Conservation (phyloP, 306 rosid species). For the Sesbania bispinosa region DNA sequence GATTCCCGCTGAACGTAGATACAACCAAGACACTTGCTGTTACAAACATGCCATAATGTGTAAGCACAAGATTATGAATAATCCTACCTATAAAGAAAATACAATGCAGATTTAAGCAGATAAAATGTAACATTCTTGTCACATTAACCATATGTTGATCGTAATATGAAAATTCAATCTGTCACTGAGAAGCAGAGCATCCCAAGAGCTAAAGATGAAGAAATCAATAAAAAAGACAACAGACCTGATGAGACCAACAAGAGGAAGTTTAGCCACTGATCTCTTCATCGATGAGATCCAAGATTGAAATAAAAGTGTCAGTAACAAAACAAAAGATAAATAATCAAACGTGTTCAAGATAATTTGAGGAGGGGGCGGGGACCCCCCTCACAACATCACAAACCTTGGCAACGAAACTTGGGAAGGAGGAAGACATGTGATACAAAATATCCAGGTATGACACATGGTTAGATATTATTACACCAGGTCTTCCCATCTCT, state of each 20-base stretch:
- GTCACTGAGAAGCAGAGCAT: background rate
- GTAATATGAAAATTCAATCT: background rate
- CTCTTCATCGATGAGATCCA: conserved; percentile 61
- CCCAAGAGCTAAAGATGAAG: background rate
- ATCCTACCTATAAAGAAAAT: background rate
- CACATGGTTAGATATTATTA: conserved; percentile 81
- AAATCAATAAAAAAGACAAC: conserved; percentile 15
- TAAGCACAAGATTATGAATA: conserved; percentile 12
- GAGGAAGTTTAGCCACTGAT: conserved; percentile 90
- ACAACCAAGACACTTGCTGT: conserved; percentile 96
- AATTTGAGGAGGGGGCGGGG: background rate
- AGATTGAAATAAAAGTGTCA: conserved; percentile 34
- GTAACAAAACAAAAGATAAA: conserved; percentile 9
- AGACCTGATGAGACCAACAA: conserved; percentile 87
- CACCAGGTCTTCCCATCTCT: conserved; percentile 68
- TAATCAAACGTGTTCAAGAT: background rate
- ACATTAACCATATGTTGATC: background rate
- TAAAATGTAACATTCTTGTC: background rate
- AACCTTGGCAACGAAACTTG: conserved; percentile 99
- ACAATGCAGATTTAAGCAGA: background rate
- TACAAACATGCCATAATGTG: conserved; percentile 18
- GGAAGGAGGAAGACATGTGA: conserved; percentile 78
- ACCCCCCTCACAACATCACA: conserved; percentile 29
- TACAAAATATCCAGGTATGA: conserved; percentile 89
- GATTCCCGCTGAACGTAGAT: conserved; percentile 90